phyloP scores from a whole-genome alignment of 805 yeast genomes.

The Dipodascopsis uninucleata region DNA sequence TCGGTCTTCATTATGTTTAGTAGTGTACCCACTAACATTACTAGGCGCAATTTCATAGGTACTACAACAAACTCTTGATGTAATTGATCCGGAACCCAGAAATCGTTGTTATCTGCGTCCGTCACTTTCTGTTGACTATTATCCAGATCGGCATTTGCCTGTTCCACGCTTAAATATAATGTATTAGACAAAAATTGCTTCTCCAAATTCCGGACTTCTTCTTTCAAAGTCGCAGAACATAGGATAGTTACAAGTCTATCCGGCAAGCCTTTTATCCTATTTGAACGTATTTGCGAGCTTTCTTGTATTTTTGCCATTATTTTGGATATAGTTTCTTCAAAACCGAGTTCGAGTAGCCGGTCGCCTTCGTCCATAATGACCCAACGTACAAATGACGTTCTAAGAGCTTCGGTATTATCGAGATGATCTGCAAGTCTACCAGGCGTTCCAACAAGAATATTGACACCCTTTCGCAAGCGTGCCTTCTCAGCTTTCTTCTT shows the following conservation, averaged over 20 bases:
- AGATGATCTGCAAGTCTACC: conserved; percentile 94
- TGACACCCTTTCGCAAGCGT: conserved; percentile 89
- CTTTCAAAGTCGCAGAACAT: conserved; percentile 92
- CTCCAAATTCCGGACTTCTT: conserved; percentile 75
- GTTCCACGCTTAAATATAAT: conserved; percentile 41
- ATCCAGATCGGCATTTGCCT: not conserved
- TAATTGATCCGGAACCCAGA: conserved; percentile 84
- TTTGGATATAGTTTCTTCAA: conserved; percentile 84
- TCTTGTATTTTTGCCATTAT: conserved; percentile 60
- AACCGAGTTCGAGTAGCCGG: conserved; percentile 89
- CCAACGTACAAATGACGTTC: conserved; percentile 71
- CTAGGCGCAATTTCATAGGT: conserved; percentile 88
- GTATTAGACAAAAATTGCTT: conserved; percentile 72
- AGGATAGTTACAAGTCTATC: conserved; percentile 66
- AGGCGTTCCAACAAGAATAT: conserved; percentile 94
- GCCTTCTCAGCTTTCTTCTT: conserved; percentile 97
- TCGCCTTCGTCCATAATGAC: conserved; percentile 97
- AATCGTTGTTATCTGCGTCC: conserved; percentile 8
- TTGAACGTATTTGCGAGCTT: conserved; percentile 41
- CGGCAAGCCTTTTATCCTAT: conserved; percentile 52
- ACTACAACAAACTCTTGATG: conserved; percentile 75
- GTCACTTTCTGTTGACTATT: not conserved
- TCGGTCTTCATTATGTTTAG: conserved; percentile 44
- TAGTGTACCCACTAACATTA: conserved; percentile 67
- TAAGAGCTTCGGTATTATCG: conserved; percentile 77